phyloP scores from a whole-genome alignment of 1,284 basidiomycete genomes.

The Lignosus rhinocerotis region DNA sequence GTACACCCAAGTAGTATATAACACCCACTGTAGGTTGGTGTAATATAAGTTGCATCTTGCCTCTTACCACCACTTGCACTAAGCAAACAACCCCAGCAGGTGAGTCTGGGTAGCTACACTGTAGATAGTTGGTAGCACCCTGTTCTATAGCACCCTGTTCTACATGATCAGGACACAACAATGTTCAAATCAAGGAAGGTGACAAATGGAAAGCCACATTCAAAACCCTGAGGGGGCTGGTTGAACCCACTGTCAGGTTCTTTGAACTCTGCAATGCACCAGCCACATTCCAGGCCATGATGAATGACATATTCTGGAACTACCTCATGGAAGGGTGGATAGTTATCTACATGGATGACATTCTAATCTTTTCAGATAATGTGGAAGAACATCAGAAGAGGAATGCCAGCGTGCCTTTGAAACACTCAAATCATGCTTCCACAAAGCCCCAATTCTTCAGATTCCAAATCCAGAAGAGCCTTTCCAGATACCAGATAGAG shows the following conservation, averaged over 20 bases:
- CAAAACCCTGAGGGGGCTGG: slow-evolving; percentile 9
- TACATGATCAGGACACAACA: slow-evolving; percentile 20
- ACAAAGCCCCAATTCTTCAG: slow-evolving; percentile 22
- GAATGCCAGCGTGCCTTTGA: slow-evolving; percentile 31
- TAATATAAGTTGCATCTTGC: too few species aligned
- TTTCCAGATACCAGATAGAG: slow-evolving; percentile 27
- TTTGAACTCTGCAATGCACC: slow-evolving; percentile 16
- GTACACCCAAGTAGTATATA: too few species aligned
- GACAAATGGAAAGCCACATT: slow-evolving; percentile 20
- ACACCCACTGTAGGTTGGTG: too few species aligned
- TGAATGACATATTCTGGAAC: slow-evolving; percentile 26
- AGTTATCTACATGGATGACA: slow-evolving; percentile 32
- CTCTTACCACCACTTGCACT: too few species aligned
- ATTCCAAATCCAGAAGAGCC: slow-evolving; percentile 18
- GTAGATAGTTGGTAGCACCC: too few species aligned
- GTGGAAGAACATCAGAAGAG: slow-evolving; percentile 9
- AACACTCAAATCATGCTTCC: slow-evolving; percentile 29
- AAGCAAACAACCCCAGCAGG: too few species aligned
- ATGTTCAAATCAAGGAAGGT: slow-evolving; percentile 15
- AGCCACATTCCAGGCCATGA: slow-evolving; percentile 21
- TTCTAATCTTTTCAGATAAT: slow-evolving; percentile 25
- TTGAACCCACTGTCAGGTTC: slow-evolving; percentile 14
- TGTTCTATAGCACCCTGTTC: too few species aligned
- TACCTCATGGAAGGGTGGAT: slow-evolving; percentile 19
- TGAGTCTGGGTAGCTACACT: too few species aligned